Base-by-base conservation (phyloP, 768 basidiomycete species). In the Mycena albidolilacea region DNA sequence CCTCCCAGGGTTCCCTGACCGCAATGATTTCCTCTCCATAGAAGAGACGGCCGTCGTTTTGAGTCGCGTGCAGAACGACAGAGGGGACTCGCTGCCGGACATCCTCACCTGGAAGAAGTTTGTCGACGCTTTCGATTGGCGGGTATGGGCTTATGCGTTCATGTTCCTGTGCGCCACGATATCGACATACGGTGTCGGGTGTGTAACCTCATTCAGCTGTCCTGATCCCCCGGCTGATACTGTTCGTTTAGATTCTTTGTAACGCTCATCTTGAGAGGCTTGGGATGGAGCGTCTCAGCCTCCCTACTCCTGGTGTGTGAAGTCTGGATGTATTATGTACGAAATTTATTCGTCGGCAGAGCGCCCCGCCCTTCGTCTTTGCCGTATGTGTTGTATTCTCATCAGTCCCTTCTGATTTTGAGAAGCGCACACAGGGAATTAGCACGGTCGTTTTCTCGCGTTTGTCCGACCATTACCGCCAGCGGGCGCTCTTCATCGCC, bases 131-230 rank as follows among this genome's bases (percentile, higher is more conserved):
- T 77, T 78, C 35, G 88, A 89, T 76, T 88, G 87, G 87, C 87
- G 82, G 69, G 77, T 87, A n/a, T 87, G 87, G 86, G 82, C 82
- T 19, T 85, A 85, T 75, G 83, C 82, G 38, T 10, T 87, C 37
- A 89, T 89, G 88, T 87, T 85, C 71, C 81, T 88, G 79, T 88
- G 87, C 76, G 82, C 84, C 11, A 87, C 87, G 6, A 82, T 87
- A 74, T 86, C 87, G n/a, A 84, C 85, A 9, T 87, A 87, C 73
- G 86, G 85, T 14, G 85, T 88, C 44, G 85, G 85, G 87, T 88
- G 48, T 50, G 48, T 50, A 70, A 12, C 81, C 78, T 37, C 35
- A 55, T 67, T 12, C 21, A 12, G 7, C 58, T 61, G n/a, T 19
- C 44, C 19, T 21, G 35, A 37, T 3, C 55, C 30, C 59, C 54